Evolutionary conservation across 495 filamentous ascomycete genomes (phyloP), one percentile per base, ranked within the genome.

Genomic region (Daldinia decipiens): DNA sequence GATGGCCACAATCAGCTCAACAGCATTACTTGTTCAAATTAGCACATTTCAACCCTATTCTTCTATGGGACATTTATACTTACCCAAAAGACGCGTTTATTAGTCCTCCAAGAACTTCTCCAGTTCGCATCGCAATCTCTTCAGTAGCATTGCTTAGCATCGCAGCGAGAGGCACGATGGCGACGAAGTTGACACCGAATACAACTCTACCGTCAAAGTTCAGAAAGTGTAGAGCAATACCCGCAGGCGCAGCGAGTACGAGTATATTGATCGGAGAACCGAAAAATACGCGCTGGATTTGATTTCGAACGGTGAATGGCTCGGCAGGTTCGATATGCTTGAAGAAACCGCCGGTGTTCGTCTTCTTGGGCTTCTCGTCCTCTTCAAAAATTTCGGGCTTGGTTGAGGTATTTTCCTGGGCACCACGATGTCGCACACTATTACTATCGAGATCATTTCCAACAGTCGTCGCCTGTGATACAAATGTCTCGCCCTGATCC

Each of bases 111-210:
- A 97, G 78, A 5, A 92, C 93, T 70, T 98, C 94, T 47, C 94
- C 93, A 17, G 94, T 88, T 51, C 92, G 90, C 13, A 90, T 87
- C 7, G 92, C 88, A 71, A 98, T 83, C 79, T 98, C 93, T 81
- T 97, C 94, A 2, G 94, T 98, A 36, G 93, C 93, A 79, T 95
- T 96, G 74, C 93, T 93, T 69, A 98, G 81, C 79, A 98, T 80
- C 1, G 93, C 90, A n/a, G 94, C 94, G 34, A 98, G 83, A 19
- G 94, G 94, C 54, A 97, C 85, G 67, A 97, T 97, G 39, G 93
- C 93, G 67, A 95, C 87, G 75, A 97, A 97, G 80, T 97, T 97
- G 72, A 95, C 85, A 27, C 91, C 87, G 74, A 97, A 97, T n/a
- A 94, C 85, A 31, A 91, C 79, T 1, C 82, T 81, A 64, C 84